Evolutionary conservation across 2,329 filamentous ascomycete genomes (phyloP).

Genomic region (Emericellopsis cladophorae): DNA sequence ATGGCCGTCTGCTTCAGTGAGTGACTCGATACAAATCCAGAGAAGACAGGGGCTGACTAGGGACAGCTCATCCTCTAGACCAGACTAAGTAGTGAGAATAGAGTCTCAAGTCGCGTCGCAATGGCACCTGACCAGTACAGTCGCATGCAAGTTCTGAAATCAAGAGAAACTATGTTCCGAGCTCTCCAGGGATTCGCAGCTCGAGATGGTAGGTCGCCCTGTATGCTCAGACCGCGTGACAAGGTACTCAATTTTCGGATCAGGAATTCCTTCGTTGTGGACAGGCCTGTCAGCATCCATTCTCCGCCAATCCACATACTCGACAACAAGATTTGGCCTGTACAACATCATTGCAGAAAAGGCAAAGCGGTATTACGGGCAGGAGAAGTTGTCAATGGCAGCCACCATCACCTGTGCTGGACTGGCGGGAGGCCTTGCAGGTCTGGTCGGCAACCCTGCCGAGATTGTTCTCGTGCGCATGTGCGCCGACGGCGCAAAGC

Average conservation of each 20-base stretch:
- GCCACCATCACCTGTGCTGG: slow-evolving; percentile 25
- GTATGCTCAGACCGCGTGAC: background rate
- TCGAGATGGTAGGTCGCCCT: slow-evolving; percentile 19
- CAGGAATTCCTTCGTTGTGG: slow-evolving; percentile 28
- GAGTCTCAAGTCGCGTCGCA: background rate
- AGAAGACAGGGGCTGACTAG: background rate
- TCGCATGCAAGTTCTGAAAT: slow-evolving; percentile 30
- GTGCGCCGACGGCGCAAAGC: slow-evolving; percentile 30
- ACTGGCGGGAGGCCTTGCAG: slow-evolving; percentile 25
- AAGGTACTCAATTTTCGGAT: background rate
- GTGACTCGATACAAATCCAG: slow-evolving; percentile 5
- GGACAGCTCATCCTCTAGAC: slow-evolving; percentile 26
- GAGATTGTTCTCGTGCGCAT: slow-evolving; percentile 26
- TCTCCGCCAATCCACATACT: slow-evolving; percentile 29
- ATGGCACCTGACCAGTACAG: slow-evolving; percentile 8
- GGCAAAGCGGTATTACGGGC: slow-evolving; percentile 12
- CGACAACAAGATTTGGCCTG: slow-evolving; percentile 28
- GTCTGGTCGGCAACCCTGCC: slow-evolving; percentile 30
- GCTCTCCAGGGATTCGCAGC: slow-evolving; percentile 23
- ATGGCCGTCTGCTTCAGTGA: slow-evolving; percentile 32
- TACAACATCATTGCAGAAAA: slow-evolving; percentile 21
- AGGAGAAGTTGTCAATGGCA: slow-evolving; percentile 15
- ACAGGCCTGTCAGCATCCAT: slow-evolving; percentile 28
- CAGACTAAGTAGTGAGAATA: slow-evolving; percentile 28
- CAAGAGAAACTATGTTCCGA: slow-evolving; percentile 23